phyloP scores from a whole-genome alignment of 768 basidiomycete species.

The Psilocybe azurescens region DNA sequence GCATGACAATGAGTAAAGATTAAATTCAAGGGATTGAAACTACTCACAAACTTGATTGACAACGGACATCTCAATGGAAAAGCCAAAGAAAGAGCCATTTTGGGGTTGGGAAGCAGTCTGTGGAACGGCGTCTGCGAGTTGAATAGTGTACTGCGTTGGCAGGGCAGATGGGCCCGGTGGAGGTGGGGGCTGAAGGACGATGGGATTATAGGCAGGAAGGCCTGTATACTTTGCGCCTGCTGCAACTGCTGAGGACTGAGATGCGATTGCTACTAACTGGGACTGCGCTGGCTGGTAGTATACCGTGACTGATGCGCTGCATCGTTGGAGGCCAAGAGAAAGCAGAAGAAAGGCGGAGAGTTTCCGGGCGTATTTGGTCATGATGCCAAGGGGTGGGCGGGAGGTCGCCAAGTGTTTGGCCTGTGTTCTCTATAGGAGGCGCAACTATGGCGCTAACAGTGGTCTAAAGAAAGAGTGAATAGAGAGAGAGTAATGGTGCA shows the following conservation, averaged over 20 bases:
- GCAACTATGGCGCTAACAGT: neutral
- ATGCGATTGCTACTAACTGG: constrained; percentile 4
- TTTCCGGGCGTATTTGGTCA: neutral
- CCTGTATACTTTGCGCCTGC: constrained; percentile 47
- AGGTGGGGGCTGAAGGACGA: constrained; percentile 53
- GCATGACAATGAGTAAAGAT: neutral
- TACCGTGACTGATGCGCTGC: constrained; percentile 4
- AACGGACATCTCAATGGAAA: constrained; percentile 79
- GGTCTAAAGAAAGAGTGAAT: neutral
- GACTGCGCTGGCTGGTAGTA: constrained; percentile 14
- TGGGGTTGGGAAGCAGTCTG: constrained; percentile 40
- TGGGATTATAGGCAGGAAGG: constrained; percentile 58
- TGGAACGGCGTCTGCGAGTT: constrained; percentile 44
- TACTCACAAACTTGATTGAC: constrained; percentile 64
- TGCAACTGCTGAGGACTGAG: neutral
- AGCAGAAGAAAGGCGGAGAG: constrained; percentile 6
- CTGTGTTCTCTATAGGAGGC: neutral
- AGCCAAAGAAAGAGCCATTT: constrained; percentile 57
- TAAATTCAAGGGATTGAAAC: neutral
- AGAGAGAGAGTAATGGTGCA: neutral
- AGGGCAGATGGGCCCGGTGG: constrained; percentile 50
- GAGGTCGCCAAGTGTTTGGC: constrained; percentile 6
- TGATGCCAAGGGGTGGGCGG: neutral
- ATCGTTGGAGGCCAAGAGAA: constrained; percentile 4
- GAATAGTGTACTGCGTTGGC: constrained; percentile 49